Conservation (phyloP, 805 yeast species). For the Saccharomycopsis microspora region DNA sequence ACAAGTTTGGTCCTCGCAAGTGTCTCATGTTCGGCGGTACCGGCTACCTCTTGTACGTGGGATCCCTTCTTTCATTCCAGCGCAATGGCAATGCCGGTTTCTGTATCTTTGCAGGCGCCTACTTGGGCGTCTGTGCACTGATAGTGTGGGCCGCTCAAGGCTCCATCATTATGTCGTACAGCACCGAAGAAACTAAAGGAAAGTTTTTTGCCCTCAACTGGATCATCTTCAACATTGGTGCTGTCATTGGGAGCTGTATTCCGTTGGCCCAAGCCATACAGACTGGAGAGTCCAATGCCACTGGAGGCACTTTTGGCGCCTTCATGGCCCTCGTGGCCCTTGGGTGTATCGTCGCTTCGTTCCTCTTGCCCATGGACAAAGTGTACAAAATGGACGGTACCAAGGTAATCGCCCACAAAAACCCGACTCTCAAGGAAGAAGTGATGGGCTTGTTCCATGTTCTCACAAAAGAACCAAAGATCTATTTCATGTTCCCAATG, state of each 20-base stretch:
- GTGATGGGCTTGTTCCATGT: conserved; percentile 28
- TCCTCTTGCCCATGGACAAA: conserved; percentile 36
- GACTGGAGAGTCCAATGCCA: conserved; percentile 25
- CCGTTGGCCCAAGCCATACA: conserved; percentile 45
- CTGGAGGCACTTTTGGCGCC: conserved; percentile 42
- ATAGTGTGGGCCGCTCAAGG: conserved; percentile 52
- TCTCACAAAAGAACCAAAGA: conserved; percentile 31
- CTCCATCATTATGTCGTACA: conserved; percentile 44
- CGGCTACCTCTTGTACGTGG: conserved; percentile 44
- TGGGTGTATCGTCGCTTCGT: conserved; percentile 34
- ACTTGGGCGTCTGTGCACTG: conserved; percentile 44
- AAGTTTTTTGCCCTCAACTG: conserved; percentile 43
- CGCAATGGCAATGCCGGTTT: conserved; percentile 37
- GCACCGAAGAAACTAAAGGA: conserved; percentile 42
- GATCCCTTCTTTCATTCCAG: conserved; percentile 37
- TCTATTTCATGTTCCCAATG: conserved; percentile 45
- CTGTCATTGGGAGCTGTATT: conserved; percentile 46
- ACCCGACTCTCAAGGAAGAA: conserved; percentile 35
- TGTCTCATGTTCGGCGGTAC: conserved; percentile 40
- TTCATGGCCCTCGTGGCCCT: conserved; percentile 39
- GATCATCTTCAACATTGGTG: conserved; percentile 52
- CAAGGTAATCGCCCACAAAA: conserved; percentile 31
- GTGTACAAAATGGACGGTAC: conserved; percentile 41
- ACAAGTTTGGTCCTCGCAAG: conserved; percentile 34
- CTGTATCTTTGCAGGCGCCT: conserved; percentile 45